These are phyloP conservation scores for Xylariaceae sp. DNA, from an alignment of 2,329 filamentous ascomycete species.

Conservation along the genomic window DNA sequence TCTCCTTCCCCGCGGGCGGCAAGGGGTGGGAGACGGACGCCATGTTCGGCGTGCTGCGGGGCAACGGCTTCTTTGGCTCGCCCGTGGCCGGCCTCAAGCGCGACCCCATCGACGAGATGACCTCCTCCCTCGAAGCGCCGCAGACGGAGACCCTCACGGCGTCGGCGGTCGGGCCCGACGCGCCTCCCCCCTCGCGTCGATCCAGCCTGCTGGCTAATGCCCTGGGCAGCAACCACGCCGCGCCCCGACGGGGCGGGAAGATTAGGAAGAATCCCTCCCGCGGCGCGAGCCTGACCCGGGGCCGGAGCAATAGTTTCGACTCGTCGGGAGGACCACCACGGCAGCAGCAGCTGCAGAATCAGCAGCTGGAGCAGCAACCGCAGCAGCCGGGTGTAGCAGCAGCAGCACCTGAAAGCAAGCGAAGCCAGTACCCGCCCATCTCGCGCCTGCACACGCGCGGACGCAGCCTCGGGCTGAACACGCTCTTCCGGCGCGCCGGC, in stretches of 20 bases:
- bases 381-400: constrained; percentile 27
- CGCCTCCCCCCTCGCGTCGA: constrained; percentile 42
- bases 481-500: constrained; percentile 43
- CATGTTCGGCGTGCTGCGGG: constrained; percentile 37
- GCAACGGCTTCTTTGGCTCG: constrained; percentile 24
- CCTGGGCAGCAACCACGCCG: constrained; percentile 22
- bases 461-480: constrained; percentile 37
- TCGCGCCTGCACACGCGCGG: constrained; percentile 32
- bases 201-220: constrained; percentile 47
- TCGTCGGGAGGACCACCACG: too few species aligned
- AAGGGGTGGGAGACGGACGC: constrained; percentile 39
- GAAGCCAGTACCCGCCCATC: constrained; percentile 43
- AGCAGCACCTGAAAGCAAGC: constrained; percentile 16
- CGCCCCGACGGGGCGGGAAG: constrained; percentile 10
- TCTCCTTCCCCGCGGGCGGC: constrained; percentile 39
- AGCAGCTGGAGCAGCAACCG: constrained; percentile 8
- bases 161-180: constrained; percentile 25
- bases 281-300: constrained; percentile 10
- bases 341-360: constrained; percentile 5
- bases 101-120: constrained; percentile 39
- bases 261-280: constrained; percentile 15
- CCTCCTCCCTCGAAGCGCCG: constrained; percentile 32
- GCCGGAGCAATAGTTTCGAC: constrained; percentile 24
- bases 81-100: constrained; percentile 26
- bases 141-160: constrained; percentile 29